These are phyloP conservation scores for Multifurca ochricompacta DNA, from an alignment of 768 basidiomycete species.

Conservation along the genomic window DNA sequence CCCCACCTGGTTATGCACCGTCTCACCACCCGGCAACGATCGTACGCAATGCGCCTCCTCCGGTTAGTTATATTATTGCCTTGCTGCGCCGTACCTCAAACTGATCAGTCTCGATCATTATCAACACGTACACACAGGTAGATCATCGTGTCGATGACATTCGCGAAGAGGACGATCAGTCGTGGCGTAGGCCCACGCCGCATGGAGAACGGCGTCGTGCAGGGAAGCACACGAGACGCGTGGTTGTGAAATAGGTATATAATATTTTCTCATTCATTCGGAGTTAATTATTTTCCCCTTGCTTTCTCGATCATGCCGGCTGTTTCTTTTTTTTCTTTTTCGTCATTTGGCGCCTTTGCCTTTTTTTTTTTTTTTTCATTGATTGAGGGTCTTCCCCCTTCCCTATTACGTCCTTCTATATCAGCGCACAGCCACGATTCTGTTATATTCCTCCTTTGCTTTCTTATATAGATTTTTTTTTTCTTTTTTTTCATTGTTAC, in stretches of 20 bases:
- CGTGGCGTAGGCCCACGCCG: constrained; percentile 67
- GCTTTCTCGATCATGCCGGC: constrained; percentile 9
- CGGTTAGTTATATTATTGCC: constrained; percentile 15
- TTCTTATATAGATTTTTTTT: not conserved
- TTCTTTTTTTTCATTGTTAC: not conserved
- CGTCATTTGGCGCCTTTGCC: constrained; percentile 5
- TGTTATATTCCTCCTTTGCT: not conserved
- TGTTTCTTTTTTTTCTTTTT: not conserved
- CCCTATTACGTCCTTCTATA: not conserved
- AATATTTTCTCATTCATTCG: constrained; percentile 1
- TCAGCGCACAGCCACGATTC: not conserved
- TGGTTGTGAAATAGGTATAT: constrained; percentile 35
- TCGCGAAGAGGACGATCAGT: constrained; percentile 52
- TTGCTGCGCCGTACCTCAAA: constrained; percentile 9
- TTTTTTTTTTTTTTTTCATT: too few species aligned
- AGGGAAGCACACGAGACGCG: constrained; percentile 71
- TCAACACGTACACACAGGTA: constrained; percentile 14
- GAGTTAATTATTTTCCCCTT: constrained; percentile 2
- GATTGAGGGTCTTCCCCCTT: not conserved
- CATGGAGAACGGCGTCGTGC: constrained; percentile 68
- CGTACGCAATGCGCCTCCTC: constrained; percentile 14
- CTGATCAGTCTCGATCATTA: constrained; percentile 17
- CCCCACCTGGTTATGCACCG: constrained; percentile 25
- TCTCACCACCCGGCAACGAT: constrained; percentile 13
- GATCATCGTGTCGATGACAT: constrained; percentile 36